Conservation (phyloP, 2,329 filamentous ascomycete species). For the Diaporthe sp. region DNA sequence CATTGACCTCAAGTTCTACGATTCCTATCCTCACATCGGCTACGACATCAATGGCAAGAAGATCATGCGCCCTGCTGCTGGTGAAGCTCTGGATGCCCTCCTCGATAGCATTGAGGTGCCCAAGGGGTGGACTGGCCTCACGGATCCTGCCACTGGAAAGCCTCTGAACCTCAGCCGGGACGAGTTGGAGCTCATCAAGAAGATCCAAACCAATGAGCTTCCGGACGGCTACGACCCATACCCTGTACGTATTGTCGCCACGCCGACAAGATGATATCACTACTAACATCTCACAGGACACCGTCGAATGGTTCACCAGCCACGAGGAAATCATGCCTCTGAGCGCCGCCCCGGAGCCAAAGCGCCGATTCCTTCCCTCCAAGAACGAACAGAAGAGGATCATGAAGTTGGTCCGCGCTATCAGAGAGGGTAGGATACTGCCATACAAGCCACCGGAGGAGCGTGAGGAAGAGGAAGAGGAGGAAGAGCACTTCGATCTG, state of each 20-base stretch:
- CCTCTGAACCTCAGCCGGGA: conserved; percentile 88
- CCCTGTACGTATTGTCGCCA: conserved; percentile 67
- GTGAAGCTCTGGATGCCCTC: conserved; percentile 91
- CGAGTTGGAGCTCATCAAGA: conserved; percentile 88
- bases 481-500: conserved; percentile 84
- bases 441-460: conserved; percentile 86
- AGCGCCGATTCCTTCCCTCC: conserved; percentile 93
- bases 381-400: conserved; percentile 97
- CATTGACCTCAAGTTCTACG: conserved; percentile 95
- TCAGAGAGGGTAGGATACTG: conserved; percentile 92
- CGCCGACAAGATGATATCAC: neutral
- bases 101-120: conserved; percentile 97
- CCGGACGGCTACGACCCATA: conserved; percentile 95
- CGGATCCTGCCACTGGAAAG: conserved; percentile 93
- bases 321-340: conserved; percentile 94
- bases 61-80: conserved; percentile 95
- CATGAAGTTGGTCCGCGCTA: conserved; percentile 97
- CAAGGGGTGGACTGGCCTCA: conserved; percentile 96
- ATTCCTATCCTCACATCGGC: conserved; percentile 97
- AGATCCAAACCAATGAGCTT: conserved; percentile 89
- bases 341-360: conserved; percentile 94
- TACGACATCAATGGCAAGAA: conserved; percentile 99
- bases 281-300: conserved; percentile 67
- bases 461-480: conserved; percentile 76
- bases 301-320: conserved; percentile 93